Evolutionary conservation across 805 yeast species (phyloP).

Genomic region (Wickerhamiella occidentalis): DNA sequence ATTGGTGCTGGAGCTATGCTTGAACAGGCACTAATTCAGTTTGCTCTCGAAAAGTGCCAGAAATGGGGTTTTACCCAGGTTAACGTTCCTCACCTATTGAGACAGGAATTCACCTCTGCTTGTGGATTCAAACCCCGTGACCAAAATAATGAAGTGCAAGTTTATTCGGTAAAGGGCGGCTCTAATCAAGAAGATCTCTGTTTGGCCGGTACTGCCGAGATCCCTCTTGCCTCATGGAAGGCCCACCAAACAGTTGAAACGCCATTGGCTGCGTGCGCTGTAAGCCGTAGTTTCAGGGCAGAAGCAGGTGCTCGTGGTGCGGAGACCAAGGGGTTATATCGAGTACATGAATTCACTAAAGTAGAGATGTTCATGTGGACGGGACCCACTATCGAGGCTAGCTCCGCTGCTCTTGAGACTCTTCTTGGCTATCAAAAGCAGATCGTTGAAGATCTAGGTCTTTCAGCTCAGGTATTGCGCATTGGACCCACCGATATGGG

Average conservation of each 20-base stretch:
- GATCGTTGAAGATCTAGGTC: constrained; percentile 54
- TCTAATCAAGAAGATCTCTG: constrained; percentile 34
- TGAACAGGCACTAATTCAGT: constrained; percentile 82
- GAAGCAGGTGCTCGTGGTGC: constrained; percentile 96
- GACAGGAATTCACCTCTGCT: constrained; percentile 62
- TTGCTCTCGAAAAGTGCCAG: constrained; percentile 57
- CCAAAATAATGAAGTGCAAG: constrained; percentile 72
- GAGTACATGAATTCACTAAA: constrained; percentile 94
- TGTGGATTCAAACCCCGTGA: constrained; percentile 96
- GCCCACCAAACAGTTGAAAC: constrained; percentile 34
- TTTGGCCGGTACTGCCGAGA: constrained; percentile 90
- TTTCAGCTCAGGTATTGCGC: constrained; percentile 66
- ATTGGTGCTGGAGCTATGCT: constrained; percentile 73
- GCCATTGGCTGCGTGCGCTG: constrained; percentile 34
- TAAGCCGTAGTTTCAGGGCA: constrained; percentile 79
- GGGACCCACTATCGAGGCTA: constrained; percentile 23
- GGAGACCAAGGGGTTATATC: constrained; percentile 80
- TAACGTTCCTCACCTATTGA: constrained; percentile 77
- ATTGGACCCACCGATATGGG: constrained; percentile 92
- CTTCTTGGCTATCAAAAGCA: constrained; percentile 53
- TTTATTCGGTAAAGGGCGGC: constrained; percentile 47
- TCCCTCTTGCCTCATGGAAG: constrained; percentile 74
- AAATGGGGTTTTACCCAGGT: constrained; percentile 54
- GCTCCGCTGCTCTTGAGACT: constrained; percentile 31
- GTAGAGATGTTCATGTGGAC: constrained; percentile 83